Evolutionary conservation across 305 asterid species (phyloP), one percentile per base, ranked within the genome.

Genomic region (Fraxinus paxiana): DNA sequence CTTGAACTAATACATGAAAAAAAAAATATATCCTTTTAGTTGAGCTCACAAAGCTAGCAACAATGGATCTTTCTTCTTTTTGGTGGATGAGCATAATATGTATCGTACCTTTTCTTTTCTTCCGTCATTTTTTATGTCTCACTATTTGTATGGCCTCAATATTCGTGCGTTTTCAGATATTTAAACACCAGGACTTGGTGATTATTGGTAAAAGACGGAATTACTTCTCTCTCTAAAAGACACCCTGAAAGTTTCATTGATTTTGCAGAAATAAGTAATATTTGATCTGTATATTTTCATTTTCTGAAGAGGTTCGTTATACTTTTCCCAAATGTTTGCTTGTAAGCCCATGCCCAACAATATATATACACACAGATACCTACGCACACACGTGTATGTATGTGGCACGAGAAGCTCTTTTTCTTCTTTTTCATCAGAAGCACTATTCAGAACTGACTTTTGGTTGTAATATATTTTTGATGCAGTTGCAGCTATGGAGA

Each of bases 401-500:
- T 56, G 12, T 18, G 67, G 24, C 67, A 18, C 28, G 28, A 56
- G 67, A 18, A 18, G 67, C 67, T 63, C 71, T 24, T 63, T 59
- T 59, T 59, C 70, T 56, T 56, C 28, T 13, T 65, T 69, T 69
- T 30, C 22, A 13, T 31, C 43, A 30, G 6, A 20, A 28, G 17
- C 22, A 69, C 22, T 69, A 13, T 15, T 15, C 43, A 30, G 75
- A 69, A 69, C 61, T 73, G 73, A 65, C 67, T 15, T 31, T 18
- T 67, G 31, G 67, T n/a, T 75, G 79, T 28, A 73, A 26, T 17
- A 69, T 22, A 75, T 85, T 77, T 81, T 73, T 78, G 77, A 74
- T 85, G 76, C 69, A 77, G 79, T 71, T 82, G 85, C 91, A 87
- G 86, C 78, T 69, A 94, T 94, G 98, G 95, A 90, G 34, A 86